Conservation (phyloP, 306 rosid genomes). For the Fragaria iinumae region DNA sequence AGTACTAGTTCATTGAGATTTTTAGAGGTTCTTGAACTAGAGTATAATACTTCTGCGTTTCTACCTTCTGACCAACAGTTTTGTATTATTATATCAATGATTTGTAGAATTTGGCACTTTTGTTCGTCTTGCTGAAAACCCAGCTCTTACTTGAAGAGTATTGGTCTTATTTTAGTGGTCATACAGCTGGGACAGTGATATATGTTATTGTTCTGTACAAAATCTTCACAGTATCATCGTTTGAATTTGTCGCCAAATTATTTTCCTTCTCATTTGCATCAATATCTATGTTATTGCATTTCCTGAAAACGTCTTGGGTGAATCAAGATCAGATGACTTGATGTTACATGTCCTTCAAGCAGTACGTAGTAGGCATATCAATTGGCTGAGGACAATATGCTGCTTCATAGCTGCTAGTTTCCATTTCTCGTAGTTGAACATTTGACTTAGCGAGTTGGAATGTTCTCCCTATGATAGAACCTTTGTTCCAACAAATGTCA, state of each 20-base stretch:
- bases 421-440: not conserved
- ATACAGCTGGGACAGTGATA: not conserved
- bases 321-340: not conserved
- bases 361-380: not conserved
- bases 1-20: not conserved
- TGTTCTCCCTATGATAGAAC: not conserved
- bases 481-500: not conserved
- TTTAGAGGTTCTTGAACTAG: not conserved
- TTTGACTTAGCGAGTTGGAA: not conserved
- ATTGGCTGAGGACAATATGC: not conserved
- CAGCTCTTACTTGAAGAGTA: not conserved
- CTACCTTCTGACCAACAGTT: not conserved
- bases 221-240: not conserved
- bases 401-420: not conserved
- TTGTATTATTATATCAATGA: not conserved
- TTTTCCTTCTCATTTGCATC: not conserved
- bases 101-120: not conserved
- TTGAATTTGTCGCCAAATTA: not conserved
- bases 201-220: not conserved
- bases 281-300: not conserved
- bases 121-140: not conserved
- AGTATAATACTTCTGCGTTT: not conserved
- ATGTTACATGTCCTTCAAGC: not conserved
- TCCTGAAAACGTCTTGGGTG: not conserved
- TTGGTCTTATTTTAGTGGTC: not conserved